Base-by-base conservation (phyloP, 1,139 yeast genomes). In the Hyphopichia pseudoburtonii region DNA sequence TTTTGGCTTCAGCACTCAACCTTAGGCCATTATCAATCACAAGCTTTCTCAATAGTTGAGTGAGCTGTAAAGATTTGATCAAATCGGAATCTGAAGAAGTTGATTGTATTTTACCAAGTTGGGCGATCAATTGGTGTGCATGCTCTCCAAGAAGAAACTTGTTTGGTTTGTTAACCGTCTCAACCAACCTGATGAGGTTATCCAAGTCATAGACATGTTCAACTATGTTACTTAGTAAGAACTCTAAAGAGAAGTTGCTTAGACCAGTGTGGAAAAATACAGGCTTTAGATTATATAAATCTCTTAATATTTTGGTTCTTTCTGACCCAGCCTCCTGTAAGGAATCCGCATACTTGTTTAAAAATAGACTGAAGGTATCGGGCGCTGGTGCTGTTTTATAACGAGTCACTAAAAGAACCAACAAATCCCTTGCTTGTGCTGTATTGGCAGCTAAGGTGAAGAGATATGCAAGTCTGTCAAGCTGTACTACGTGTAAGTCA, bases 201-300 rank as follows among this genome's bases (percentile, higher is more conserved):
- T 61, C 59, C 33, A 70, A 51, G 28, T 70, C 76, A 16, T 19
- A 23, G n/a, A 25, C 17, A n/a, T 30, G 25, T 4, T 35, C 34
- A 15, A 35, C 24, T 12, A 26, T 27, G 21, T 48, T 39, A 7
- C 46, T 40, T 30, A 68, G 44, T 5, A 70, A 39, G 5, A 63
- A 44, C 16, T 46, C 42, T 29, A 63, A 55, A 3, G 55, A 37
- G 2, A 44, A 33, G 0, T 47, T 38, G 17, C 51, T 48, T 17
- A 66, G 35, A 2, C 47, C 46, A 16, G 47, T 43, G 35, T 61
- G 62, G 41, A 60, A 60, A 18, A 70, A 36, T 1, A 56, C 62
- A 2, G 66, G 56, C 41, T 70, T 70, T 24, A 68, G 50, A 19
- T 49, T 42, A 8, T 51, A 25, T 15, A 65, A 51, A n/a, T 64